Base-by-base conservation (phyloP, 129 eudicot species). In the Flaveria brownii region DNA sequence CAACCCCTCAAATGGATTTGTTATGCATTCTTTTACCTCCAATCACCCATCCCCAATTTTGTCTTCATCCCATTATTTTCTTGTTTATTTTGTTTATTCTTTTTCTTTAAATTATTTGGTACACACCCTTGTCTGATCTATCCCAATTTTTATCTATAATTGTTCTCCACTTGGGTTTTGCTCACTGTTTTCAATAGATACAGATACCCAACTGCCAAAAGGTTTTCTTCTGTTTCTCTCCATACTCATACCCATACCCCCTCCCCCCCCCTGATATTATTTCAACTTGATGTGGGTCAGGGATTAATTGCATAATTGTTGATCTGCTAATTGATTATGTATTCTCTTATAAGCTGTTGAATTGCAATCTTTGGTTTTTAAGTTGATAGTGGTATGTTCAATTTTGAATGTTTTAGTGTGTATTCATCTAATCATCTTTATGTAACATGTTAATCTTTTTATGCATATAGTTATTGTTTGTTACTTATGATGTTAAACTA, bases 1-100 rank as follows among this genome's bases (percentile, higher is more conserved):
- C 59, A 51, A 26, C 39, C 67, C 39, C 26, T 39, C 51, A 2
- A 72, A 39, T 56, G 84, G 75, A 74, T 80, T 66, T 80, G 84
- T 70, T 56, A 28, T 68, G 11, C 46, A 80, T 66, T 74, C 80
- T 28, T 28, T 64, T 43, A 80, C 83, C 79, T 65, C 52, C 69
- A 73, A 67, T 80, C 36, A 69, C 71, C 70, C 84, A 80, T 80
- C 84, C 69, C 80, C 72, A 43, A 10, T 47, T 80, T 80, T 80
- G 84, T 80, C 84, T 80, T 56, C 71, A 80, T 68, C 75, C 71
- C 30, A 47, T 74, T 73, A 63, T 63, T 28, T 61, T 61, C 67
- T 30, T 62, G 5, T 20, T 57, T 57, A 49, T 49, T 78, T 78
- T n/a, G 65, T 63, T 6, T 26, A 66, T 25, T 74, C 26, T 67